Base-by-base conservation (phyloP, 2,329 filamentous ascomycete species). In the Penicillium nordicum region DNA sequence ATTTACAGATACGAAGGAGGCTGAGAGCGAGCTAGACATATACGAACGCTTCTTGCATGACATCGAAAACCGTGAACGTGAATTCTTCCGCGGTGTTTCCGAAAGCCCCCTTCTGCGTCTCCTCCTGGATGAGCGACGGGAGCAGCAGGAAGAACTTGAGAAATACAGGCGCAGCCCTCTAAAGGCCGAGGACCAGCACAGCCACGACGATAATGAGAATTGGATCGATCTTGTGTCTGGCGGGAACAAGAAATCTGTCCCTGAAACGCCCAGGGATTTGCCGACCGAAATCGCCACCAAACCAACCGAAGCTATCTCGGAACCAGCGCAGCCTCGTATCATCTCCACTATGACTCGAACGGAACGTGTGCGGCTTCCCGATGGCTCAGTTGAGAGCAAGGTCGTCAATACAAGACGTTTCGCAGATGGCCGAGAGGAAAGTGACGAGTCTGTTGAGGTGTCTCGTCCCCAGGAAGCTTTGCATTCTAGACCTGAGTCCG, bases 391-490 rank as follows among this genome's bases (percentile, higher is more conserved):
- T 2, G 80, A 81, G 9, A 86, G 81, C 0, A 84, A 81, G 62
- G 78, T 80, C 1, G 73, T 84, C 10, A 71, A 84, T 16, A 86
- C 82, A 59, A 82, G 81, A 64, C 77, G 81, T 3, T 87, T 85
- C 63, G 74, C 80, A 1, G 83, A 87, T 71, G 84, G 84, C 0
- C 76, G 78, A 4, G 84, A 86, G 64, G 83, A 86, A 67, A 82
- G 72, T 34, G 78, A 80, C 9, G 82, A 85, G 62, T 82, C 80
- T 8, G 72, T 80, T 4, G 80, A 84, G 44, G 63, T 68, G 9
- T 57, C 66, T 40, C 72, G 67, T 23, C 63, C 67, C 27, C 65
- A 62, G 9, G 53, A 44, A 5, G 46, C 11, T 5, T 32, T 32
- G 30, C 11, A 61, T 27, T 49, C 44, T n/a, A 36, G 61, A 8